Evolutionary conservation across 257 asterid genomes (phyloP).

Genomic region (Ajuga chamaepitys): DNA sequence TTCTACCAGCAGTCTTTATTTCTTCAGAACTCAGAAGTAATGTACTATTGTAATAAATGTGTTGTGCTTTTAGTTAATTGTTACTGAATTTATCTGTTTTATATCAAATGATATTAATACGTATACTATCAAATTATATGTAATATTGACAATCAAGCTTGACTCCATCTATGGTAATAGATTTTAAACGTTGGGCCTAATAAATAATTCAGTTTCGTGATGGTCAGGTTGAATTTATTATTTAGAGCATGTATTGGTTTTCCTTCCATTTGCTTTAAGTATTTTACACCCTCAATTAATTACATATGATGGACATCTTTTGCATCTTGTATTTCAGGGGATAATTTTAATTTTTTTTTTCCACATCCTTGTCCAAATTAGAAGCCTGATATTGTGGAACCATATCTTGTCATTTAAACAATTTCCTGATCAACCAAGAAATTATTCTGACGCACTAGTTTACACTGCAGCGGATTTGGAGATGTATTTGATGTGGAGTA

Average conservation of each 20-base stretch:
- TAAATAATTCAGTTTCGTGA: neutral
- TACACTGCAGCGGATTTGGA: conserved; percentile 62
- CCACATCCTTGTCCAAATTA: neutral
- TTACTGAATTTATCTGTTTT: neutral
- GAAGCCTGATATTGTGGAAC: neutral
- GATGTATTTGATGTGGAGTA: conserved; percentile 90
- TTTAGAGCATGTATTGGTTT: neutral
- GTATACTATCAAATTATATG: neutral
- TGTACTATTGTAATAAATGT: neutral
- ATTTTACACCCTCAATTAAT: neutral
- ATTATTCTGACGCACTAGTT: conserved; percentile 14
- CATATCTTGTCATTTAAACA: neutral
- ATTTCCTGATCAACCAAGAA: neutral
- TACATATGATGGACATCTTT: neutral
- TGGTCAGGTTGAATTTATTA: neutral
- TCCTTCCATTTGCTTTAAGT: neutral
- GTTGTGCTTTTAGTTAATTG: neutral
- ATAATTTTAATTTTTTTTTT: no score
- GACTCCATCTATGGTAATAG: neutral
- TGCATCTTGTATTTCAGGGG: no score
- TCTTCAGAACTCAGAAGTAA: neutral
- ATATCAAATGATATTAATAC: no score
- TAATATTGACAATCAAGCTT: neutral
- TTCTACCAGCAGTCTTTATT: neutral
- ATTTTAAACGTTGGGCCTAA: neutral